Conservation (phyloP, 2,329 filamentous ascomycete species). For the Polytolypa hystricis region DNA sequence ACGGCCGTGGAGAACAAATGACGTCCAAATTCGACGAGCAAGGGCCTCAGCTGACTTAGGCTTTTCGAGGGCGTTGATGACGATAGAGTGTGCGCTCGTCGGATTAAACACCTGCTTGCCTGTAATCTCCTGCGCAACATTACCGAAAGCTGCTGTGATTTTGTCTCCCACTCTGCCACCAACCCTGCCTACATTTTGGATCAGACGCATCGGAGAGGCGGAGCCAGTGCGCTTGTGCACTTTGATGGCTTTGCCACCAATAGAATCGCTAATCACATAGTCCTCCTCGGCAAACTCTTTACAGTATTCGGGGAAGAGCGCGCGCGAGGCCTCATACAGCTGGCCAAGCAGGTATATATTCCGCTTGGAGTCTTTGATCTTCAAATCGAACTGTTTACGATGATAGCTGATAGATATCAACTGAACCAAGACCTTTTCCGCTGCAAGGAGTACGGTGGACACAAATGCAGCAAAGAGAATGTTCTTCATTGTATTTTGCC, state of each 20-base stretch:
- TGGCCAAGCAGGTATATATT: conserved; percentile 71
- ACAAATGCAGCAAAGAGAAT: conserved; percentile 49
- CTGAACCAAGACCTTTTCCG: conserved; percentile 50
- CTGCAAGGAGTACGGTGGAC: conserved; percentile 46
- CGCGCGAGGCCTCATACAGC: conserved; percentile 80
- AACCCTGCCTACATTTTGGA: conserved; percentile 60
- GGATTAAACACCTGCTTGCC: conserved; percentile 93
- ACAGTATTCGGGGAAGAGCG: conserved; percentile 86
- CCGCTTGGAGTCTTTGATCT: conserved; percentile 82
- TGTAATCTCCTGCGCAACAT: conserved; percentile 87
- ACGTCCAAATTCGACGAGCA: conserved; percentile 95
- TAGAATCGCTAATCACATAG: conserved; percentile 76
- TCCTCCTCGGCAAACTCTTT: conserved; percentile 85
- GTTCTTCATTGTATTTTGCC: conserved; percentile 46
- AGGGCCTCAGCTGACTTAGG: conserved; percentile 76
- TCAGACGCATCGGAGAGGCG: conserved; percentile 65
- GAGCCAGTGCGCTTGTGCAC: conserved; percentile 47
- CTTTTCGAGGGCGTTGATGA: conserved; percentile 81
- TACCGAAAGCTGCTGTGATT: conserved; percentile 83
- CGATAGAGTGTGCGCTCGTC: conserved; percentile 78
- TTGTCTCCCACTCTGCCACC: conserved; percentile 82
- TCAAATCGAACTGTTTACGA: conserved; percentile 52
- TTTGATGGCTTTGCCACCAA: conserved; percentile 46
- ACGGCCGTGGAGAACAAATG: conserved; percentile 82
- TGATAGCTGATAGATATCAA: conserved; percentile 59